Conservation (phyloP, 1,139 yeast species). For the Geotrichum citri-aurantii region DNA sequence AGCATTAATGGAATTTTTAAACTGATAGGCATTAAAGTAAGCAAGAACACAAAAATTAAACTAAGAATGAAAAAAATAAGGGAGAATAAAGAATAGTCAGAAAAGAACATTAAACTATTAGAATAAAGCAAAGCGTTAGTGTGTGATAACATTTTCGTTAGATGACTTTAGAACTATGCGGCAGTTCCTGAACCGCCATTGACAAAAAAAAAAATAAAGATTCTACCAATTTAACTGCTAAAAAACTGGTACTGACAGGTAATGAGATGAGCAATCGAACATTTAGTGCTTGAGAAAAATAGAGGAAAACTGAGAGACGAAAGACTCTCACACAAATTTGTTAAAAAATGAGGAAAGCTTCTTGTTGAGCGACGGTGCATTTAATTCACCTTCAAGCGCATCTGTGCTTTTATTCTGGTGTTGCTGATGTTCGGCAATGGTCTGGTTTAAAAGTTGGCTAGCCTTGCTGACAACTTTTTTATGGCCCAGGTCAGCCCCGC, state of each 20-base stretch:
- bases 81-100: too few species aligned
- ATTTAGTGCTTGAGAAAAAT: not conserved
- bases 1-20: too few species aligned
- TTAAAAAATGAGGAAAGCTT: constrained; percentile 7
- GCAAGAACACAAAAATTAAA: too few species aligned
- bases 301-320: not conserved
- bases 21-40: too few species aligned
- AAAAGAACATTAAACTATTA: too few species aligned
- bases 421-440: not conserved
- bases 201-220: not conserved
- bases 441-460: not conserved
- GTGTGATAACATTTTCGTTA: too few species aligned
- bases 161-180: not conserved
- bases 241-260: not conserved
- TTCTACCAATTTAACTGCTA: not conserved
- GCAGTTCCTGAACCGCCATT: not conserved
- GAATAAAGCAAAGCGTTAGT: too few species aligned
- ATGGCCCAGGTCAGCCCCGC: constrained; percentile 2
- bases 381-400: not conserved
- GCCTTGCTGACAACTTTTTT: not conserved
- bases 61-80: too few species aligned
- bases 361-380: not conserved
- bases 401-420: not conserved
- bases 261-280: not conserved
- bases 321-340: not conserved